A percentile compares a stretch with the other conserved stretches of the same genome.
phyloP scores from a whole-genome alignment of 768 basidiomycete genomes.

The Rhodocollybia butyracea region DNA sequence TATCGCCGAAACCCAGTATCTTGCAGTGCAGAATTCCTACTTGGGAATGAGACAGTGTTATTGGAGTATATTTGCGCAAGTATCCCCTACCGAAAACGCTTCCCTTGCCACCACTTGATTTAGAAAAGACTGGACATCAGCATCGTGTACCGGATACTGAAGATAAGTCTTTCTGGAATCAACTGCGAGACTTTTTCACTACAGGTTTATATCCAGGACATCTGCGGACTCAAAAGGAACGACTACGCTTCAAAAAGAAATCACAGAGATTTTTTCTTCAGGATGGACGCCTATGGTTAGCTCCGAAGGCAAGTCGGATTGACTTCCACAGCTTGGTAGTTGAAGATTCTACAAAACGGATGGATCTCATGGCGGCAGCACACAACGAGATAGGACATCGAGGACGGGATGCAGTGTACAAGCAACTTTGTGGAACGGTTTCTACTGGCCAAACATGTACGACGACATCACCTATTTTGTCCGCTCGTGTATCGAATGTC shows the following conservation, averaged over 20 bases:
- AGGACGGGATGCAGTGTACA: no score
- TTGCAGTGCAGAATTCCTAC: not conserved
- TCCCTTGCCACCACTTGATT: not conserved
- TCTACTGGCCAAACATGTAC: no score
- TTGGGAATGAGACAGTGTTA: not conserved
- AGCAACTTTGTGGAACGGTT: no score
- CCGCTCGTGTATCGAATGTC: no score
- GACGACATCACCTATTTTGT: no score
- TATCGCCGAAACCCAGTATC: not conserved
- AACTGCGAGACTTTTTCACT: constrained; percentile 15
- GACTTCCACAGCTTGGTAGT: constrained; percentile 23
- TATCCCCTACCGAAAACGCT: not conserved
- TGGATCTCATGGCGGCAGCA: constrained; percentile 16
- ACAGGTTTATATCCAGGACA: not conserved
- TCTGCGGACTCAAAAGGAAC: constrained; percentile 1
- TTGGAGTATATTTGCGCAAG: not conserved
- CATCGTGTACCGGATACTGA: not conserved
- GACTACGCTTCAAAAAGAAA: constrained; percentile 7
- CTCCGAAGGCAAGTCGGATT: constrained; percentile 2
- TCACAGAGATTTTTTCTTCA: constrained; percentile 16
- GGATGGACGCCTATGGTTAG: constrained; percentile 15
- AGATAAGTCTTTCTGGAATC: constrained; percentile 6
- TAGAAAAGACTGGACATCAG: not conserved
- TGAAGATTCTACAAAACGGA: constrained; percentile 1
- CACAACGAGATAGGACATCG: constrained; percentile 27